phyloP scores from a whole-genome alignment of 2,329 filamentous ascomycete genomes.

The Dothideomycetidae sp. region DNA sequence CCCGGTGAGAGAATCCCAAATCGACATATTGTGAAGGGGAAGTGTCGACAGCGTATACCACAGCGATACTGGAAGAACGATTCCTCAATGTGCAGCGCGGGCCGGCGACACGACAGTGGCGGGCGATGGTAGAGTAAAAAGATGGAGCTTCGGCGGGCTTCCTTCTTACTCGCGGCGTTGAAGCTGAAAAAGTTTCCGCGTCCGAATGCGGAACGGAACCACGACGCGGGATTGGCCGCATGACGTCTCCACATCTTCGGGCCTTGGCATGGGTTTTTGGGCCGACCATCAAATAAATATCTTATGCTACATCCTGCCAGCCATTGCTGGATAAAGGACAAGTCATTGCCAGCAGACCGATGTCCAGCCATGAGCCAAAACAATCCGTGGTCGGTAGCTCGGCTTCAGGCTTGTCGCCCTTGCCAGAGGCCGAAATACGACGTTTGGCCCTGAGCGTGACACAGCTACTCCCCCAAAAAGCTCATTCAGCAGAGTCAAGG shows the following conservation, averaged over 20 bases:
- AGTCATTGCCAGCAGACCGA: neutral
- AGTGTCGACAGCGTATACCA: too few relatives aligned
- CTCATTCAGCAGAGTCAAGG: neutral
- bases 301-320: too few relatives aligned
- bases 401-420: neutral
- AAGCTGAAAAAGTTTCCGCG: neutral
- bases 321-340: too few relatives aligned
- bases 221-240: neutral
- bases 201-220: neutral
- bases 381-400: neutral
- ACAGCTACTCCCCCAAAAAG: constrained; percentile 5
- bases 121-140: neutral
- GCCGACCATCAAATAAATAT: too few relatives aligned
- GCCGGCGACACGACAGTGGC: neutral
- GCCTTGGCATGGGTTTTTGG: neutral
- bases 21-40: constrained; percentile 32
- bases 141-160: neutral
- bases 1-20: constrained; percentile 49
- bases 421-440: constrained; percentile 9
- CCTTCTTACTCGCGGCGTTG: too few relatives aligned
- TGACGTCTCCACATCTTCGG: constrained; percentile 1
- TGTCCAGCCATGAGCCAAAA: neutral
- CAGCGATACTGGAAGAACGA: too few relatives aligned
- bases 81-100: too few relatives aligned
- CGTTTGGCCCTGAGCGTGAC: constrained; percentile 7